phyloP scores from a whole-genome alignment of 192 early-diverging fungal genomes.

The Pilaira anomala region DNA sequence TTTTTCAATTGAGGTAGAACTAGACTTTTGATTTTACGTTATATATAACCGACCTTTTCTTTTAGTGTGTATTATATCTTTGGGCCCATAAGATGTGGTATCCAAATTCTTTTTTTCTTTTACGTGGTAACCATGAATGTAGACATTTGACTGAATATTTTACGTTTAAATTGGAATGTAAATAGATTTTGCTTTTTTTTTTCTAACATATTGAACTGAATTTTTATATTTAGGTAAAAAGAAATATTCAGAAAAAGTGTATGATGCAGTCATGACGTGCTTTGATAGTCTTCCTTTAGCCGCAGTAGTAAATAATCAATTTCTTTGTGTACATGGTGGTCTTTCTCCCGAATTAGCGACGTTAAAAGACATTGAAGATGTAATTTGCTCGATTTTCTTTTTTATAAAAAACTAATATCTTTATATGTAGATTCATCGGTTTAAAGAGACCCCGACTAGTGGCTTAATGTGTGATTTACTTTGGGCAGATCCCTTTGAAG shows the following conservation, averaged over 20 bases:
- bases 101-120: slow-evolving; percentile 80
- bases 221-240: slow-evolving; percentile 37
- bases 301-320: slow-evolving; percentile 84
- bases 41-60: neutral
- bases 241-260: slow-evolving; percentile 87
- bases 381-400: slow-evolving; percentile 52
- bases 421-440: slow-evolving; percentile 63
- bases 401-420: neutral
- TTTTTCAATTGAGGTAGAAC: slow-evolving; percentile 86
- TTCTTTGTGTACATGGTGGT: slow-evolving; percentile 90
- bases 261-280: slow-evolving; percentile 82
- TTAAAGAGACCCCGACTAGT: slow-evolving; percentile 89
- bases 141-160: slow-evolving; percentile 97
- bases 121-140: slow-evolving; percentile 97
- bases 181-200: slow-evolving; percentile 69
- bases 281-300: slow-evolving; percentile 93
- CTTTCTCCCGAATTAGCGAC: slow-evolving; percentile 91
- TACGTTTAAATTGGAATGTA: slow-evolving; percentile 92
- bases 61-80: slow-evolving; percentile 82
- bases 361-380: slow-evolving; percentile 86
- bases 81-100: slow-evolving; percentile 88
- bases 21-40: neutral
- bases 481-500: slow-evolving; percentile 92
- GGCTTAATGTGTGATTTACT: slow-evolving; percentile 93
- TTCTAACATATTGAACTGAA: neutral